These are phyloP conservation scores for Psilocybe azurescens DNA, from an alignment of 768 basidiomycete genomes.

Conservation along the genomic window DNA sequence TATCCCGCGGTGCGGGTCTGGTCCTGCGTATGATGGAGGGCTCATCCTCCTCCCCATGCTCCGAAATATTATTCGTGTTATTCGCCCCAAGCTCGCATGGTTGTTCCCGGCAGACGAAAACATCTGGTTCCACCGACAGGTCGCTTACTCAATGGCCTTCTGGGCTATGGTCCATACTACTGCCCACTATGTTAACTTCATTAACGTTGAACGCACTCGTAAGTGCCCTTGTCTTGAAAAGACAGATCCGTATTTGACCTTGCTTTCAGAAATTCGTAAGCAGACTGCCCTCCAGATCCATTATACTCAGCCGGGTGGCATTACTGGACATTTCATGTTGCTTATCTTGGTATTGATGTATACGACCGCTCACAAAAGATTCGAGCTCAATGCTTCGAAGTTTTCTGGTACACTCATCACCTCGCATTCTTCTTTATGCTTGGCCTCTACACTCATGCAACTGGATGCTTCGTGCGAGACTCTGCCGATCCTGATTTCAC, in stretches of 20 bases:
- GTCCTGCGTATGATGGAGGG: constrained; percentile 83
- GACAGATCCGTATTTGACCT: background rate
- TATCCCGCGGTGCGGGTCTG: constrained; percentile 89
- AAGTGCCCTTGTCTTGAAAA: constrained; percentile 32
- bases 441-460: constrained; percentile 87
- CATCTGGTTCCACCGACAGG: constrained; percentile 95
- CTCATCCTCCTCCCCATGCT: constrained; percentile 90
- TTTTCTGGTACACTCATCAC: constrained; percentile 97
- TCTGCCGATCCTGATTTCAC: constrained; percentile 74
- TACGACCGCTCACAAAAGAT: constrained; percentile 90
- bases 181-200: constrained; percentile 92
- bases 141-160: constrained; percentile 94
- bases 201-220: constrained; percentile 91
- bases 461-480: constrained; percentile 95
- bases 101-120: constrained; percentile 93
- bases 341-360: constrained; percentile 94
- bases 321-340: constrained; percentile 96
- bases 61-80: constrained; percentile 83
- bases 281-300: constrained; percentile 83
- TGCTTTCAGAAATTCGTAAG: constrained; percentile 74
- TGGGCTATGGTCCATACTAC: constrained; percentile 94
- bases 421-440: constrained; percentile 95
- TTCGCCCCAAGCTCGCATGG: constrained; percentile 83
- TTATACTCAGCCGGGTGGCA: constrained; percentile 88
- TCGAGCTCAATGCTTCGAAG: constrained; percentile 90